phyloP scores from a whole-genome alignment of 768 basidiomycete genomes.

The Leccinum aurantiacum region DNA sequence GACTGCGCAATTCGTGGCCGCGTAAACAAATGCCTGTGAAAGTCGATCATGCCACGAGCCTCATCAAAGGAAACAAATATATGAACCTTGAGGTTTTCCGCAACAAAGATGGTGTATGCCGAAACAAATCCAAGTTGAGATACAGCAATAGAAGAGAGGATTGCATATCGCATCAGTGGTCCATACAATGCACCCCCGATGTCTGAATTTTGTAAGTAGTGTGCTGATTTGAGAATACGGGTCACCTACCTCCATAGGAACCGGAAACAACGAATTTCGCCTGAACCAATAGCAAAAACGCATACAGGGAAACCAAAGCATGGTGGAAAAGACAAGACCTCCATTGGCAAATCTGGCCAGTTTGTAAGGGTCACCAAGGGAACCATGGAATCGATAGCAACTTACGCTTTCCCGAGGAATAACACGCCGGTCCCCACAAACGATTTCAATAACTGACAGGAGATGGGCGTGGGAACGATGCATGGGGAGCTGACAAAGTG shows the following conservation, averaged over 20 bases:
- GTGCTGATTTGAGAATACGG: conserved; percentile 1
- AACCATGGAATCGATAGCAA: background rate
- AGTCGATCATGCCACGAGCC: background rate
- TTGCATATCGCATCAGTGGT: conserved; percentile 87
- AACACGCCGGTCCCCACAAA: conserved; percentile 96
- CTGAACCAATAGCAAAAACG: conserved; percentile 87
- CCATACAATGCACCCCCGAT: conserved; percentile 94
- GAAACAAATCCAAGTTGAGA: conserved; percentile 89
- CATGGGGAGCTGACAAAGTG: conserved; percentile 3
- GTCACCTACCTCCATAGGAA: conserved; percentile 81
- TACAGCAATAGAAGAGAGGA: conserved; percentile 81
- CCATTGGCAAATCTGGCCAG: conserved; percentile 85
- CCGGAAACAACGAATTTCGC: conserved; percentile 88
- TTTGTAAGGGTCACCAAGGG: conserved; percentile 7
- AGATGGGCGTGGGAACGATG: conserved; percentile 2
- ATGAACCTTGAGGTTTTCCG: conserved; percentile 73
- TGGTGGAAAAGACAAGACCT: conserved; percentile 83
- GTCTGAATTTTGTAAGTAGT: conserved; percentile 46
- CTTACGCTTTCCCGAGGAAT: conserved; percentile 90
- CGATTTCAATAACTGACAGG: conserved; percentile 76
- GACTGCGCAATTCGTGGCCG: conserved; percentile 72
- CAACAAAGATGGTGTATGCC: conserved; percentile 95
- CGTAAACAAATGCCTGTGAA: conserved; percentile 76
- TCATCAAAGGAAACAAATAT: background rate
- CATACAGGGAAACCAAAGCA: conserved; percentile 85